phyloP scores from a whole-genome alignment of 345 rosid species.

The Eucalyptus leucophloia region DNA sequence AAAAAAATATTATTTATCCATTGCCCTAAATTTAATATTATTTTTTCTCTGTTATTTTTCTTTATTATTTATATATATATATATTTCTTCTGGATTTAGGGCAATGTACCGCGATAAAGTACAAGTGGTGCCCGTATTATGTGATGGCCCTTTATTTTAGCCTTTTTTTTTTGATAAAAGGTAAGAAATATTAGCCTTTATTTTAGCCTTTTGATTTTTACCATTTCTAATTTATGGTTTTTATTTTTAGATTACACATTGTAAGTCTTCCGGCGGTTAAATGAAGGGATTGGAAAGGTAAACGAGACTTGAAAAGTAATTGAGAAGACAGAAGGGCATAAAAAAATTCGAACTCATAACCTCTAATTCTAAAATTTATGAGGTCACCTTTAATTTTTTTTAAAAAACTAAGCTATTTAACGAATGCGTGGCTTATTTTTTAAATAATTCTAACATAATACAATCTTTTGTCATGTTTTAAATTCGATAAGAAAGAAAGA shows the following conservation, averaged over 20 bases:
- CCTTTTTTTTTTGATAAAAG: too few species aligned
- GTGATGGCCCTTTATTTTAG: neutral
- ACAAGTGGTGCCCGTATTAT: neutral
- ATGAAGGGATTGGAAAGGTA: accelerated
- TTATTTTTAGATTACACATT: neutral
- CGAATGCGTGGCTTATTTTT: accelerated
- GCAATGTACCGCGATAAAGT: accelerated
- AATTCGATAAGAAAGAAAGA: neutral
- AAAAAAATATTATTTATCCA: neutral
- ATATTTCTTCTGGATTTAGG: neutral
- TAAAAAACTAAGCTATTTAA: accelerated
- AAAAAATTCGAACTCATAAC: too few species aligned
- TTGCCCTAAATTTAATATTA: neutral
- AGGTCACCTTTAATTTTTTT: too few species aligned
- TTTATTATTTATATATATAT: neutral
- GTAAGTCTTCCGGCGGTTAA: accelerated
- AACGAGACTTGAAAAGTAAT: too few species aligned
- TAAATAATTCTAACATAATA: neutral
- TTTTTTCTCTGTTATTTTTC: too few species aligned
- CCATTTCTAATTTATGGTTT: neutral
- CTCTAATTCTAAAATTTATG: too few species aligned
- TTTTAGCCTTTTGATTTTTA: neutral
- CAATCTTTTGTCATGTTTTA: neutral
- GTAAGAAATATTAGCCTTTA: too few species aligned
- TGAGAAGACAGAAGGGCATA: too few species aligned